These are phyloP conservation scores for Boletus rubroflammeus DNA, from an alignment of 768 basidiomycete genomes.

Conservation along the genomic window DNA sequence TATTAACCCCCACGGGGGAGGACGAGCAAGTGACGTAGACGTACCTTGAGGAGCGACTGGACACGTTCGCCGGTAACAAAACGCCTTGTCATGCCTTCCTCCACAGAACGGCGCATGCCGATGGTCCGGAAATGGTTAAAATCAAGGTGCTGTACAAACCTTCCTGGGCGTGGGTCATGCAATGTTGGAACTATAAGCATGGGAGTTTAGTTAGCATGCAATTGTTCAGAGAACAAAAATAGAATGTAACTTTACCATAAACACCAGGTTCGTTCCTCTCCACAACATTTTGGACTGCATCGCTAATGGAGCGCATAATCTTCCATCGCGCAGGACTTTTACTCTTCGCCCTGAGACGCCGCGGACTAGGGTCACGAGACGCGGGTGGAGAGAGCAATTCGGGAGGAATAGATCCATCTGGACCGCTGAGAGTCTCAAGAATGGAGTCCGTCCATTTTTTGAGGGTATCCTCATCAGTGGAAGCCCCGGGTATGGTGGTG, in stretches of 20 bases:
- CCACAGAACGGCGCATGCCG: constrained; percentile 89
- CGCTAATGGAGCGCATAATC: constrained; percentile 71
- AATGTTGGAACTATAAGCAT: constrained; percentile 55
- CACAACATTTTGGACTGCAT: constrained; percentile 71
- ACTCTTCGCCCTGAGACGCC: constrained; percentile 71
- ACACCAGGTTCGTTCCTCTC: constrained; percentile 61
- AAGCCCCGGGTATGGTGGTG: constrained; percentile 32
- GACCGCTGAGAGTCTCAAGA: constrained; percentile 53
- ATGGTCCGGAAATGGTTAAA: constrained; percentile 98
- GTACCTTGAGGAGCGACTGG: constrained; percentile 70
- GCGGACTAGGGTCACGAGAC: constrained; percentile 80
- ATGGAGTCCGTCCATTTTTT: constrained; percentile 58
- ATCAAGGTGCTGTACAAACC: constrained; percentile 82
- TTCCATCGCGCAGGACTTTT: constrained; percentile 84
- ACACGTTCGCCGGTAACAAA: constrained; percentile 93
- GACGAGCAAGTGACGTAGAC: constrained; percentile 15
- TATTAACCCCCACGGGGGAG: neutral
- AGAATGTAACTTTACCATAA: constrained; percentile 51
- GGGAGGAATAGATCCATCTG: constrained; percentile 67
- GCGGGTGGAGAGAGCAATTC: constrained; percentile 77
- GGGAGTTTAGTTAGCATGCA: neutral
- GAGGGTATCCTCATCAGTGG: constrained; percentile 40
- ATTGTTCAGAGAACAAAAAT: constrained; percentile 1
- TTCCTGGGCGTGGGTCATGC: constrained; percentile 68
- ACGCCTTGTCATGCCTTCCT: constrained; percentile 82